phyloP scores from a whole-genome alignment of 2,329 filamentous ascomycete species.

The Chaetomium sp. region DNA sequence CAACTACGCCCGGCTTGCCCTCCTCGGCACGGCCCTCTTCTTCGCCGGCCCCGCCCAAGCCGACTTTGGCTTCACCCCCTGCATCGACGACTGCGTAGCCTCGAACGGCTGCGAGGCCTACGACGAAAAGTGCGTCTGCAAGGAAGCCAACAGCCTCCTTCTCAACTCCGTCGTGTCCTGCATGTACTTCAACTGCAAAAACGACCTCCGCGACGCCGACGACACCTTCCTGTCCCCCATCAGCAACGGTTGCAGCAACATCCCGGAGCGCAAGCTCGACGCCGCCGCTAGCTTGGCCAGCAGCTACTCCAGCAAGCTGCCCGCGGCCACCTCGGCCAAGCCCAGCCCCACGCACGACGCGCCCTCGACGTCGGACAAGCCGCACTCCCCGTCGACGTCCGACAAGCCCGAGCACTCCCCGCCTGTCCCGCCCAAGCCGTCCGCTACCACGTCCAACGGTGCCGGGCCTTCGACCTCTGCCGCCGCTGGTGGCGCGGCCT shows the following conservation, averaged over 20 bases:
- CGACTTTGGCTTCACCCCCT: constrained; percentile 21
- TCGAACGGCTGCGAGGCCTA: constrained; percentile 29
- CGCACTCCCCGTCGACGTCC: not conserved
- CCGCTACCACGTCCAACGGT: too few relatives aligned
- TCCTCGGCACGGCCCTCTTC: constrained; percentile 7
- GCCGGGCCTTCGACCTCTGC: too few relatives aligned
- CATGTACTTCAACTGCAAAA: constrained; percentile 33
- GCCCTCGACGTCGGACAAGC: not conserved
- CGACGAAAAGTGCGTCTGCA: constrained; percentile 34
- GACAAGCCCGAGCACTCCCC: too few relatives aligned
- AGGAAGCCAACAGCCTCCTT: constrained; percentile 28
- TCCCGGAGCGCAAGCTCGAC: constrained; percentile 29
- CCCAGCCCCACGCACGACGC: constrained; percentile 9
- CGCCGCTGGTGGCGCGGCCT: too few relatives aligned
- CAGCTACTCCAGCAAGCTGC: constrained; percentile 17
- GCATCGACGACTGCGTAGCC: constrained; percentile 32
- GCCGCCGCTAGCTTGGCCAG: constrained; percentile 26
- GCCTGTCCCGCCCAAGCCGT: too few relatives aligned
- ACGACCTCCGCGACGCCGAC: constrained; percentile 26
- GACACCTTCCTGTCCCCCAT: constrained; percentile 30
- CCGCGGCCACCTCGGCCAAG: constrained; percentile 16
- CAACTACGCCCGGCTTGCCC: constrained; percentile 8
- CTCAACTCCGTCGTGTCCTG: constrained; percentile 34
- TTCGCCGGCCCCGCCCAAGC: constrained; percentile 6
- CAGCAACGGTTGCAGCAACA: constrained; percentile 29